Evolutionary conservation across 495 filamentous ascomycete genomes (phyloP), one percentile per base, ranked within the genome.

Genomic region (Xylaria sp.): DNA sequence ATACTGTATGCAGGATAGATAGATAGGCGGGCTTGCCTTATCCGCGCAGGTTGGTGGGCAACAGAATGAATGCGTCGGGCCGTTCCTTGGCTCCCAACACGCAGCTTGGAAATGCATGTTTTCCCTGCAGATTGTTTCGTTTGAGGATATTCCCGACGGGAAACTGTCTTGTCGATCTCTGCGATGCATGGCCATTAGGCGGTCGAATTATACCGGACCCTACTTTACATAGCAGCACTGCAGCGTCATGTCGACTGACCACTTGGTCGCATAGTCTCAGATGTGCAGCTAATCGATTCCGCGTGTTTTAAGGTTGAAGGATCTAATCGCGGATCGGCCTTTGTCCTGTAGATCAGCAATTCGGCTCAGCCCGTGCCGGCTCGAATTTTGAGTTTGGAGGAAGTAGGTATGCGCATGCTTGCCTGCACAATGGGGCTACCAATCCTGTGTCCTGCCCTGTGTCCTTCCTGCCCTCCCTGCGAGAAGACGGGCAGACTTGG

Each of bases 281-380:
- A 35, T 50, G 44, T 37, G 29, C 17, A 33, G 5, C 35, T 33
- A 65, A 65, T 33, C 41, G 37, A 21, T 17, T 44, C n/a, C 26
- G 43, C 61, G 40, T 62, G n/a, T 43, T 55, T 67, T 26, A 67
- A 55, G 64, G 26, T 67, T 62, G 2, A 41, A 7, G 35, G 33
- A 50, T 35, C 48, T 48, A 66, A 46, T 55, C 46, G 48, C 12
- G 33, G 43, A 48, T 67, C 35, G 44, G 29, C 33, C n/a, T 35
- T 26, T 67, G n/a, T n/a, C n/a, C n/a, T n/a, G 33, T 15, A 53
- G 46, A 55, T 67, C 31, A 14, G n/a, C 21, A 43, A 21, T 55
- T 55, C 64, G 64, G 64, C 48, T 67, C 46, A 53, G n/a, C 48
- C 64, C 64, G 64, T 43, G 48, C 12, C 31, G 48, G n/a, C 21